A percentile compares a stretch with the other conserved stretches of the same genome.
These are phyloP conservation scores for Aspergillus udagawae DNA, from an alignment of 2,329 filamentous ascomycete genomes.

Conservation along the genomic window DNA sequence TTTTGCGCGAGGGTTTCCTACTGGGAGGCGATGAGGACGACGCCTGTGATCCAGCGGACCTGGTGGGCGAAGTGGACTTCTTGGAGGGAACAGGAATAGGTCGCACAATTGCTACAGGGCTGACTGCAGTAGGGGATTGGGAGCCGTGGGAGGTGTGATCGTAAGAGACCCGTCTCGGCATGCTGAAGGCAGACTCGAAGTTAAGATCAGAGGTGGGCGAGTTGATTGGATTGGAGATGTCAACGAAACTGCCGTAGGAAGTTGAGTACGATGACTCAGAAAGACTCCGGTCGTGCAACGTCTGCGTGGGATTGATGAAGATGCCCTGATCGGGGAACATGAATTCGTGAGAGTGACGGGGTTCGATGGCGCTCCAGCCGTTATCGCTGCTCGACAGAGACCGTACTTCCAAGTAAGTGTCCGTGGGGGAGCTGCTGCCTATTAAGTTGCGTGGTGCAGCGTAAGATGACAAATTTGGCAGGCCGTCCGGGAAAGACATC, in stretches of 20 bases:
- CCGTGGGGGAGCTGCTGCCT: conserved; percentile 64
- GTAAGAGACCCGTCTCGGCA: conserved; percentile 38
- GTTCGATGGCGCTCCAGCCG: conserved; percentile 79
- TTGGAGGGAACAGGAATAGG: conserved; percentile 55
- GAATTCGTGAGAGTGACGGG: conserved; percentile 67
- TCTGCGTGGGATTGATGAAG: conserved; percentile 90
- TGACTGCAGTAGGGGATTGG: conserved; percentile 51
- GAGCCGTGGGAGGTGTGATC: conserved; percentile 42
- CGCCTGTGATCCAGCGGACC: conserved; percentile 59
- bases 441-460: conserved; percentile 38
- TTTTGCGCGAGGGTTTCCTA: conserved; percentile 66
- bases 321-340: conserved; percentile 58
- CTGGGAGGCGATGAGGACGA: conserved; percentile 63
- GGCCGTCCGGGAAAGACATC: conserved; percentile 53
- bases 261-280: conserved; percentile 79
- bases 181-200: conserved; percentile 52
- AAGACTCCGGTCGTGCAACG: conserved; percentile 78
- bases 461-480: conserved; percentile 43
- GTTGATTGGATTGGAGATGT: conserved; percentile 74
- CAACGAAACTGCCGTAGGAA: conserved; percentile 76
- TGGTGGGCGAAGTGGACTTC: conserved; percentile 50
- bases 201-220: conserved; percentile 78
- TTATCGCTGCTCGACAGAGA: conserved; percentile 84
- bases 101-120: conserved; percentile 63
- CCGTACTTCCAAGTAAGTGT: conserved; percentile 78